Evolutionary conservation across 805 yeast species (phyloP), one percentile per base, ranked within the genome.

Genomic region (Blastobotrys chiropterorum): DNA sequence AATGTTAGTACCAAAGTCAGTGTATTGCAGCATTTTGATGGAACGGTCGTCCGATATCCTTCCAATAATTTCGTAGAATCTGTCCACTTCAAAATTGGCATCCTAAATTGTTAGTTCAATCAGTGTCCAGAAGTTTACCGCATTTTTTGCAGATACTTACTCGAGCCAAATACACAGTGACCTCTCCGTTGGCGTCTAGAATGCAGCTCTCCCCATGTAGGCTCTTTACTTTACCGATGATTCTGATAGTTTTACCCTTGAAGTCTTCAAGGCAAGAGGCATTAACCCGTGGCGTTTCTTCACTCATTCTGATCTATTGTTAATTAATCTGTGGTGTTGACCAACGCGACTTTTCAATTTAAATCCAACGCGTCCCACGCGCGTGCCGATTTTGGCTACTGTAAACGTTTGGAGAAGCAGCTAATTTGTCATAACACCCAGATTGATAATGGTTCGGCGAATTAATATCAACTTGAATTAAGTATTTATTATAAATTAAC

Each of bases 51-150:
- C 59, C 15, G 61, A 48, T 7, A 67, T 72, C 26, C 60, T 56
- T 14, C 71, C 73, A 17, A 67, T 59, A 22, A 70, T 40, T 50
- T 68, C 72, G 58, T 66, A 70, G 40, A 54, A 64, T 5, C 56
- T 57, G 16, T 68, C 72, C 16, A 54, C 62, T 21, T 43, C 56
- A 17, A 59, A 48, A 26, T 53, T 54, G 13, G 55, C 38, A 42
- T 47, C 46, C 49, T 48, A 47, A 17, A n/a, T n/a, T n/a, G n/a
- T 16, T 38, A 20, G 34, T 50, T n/a, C 21, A 20, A n/a, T 34
- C 21, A 13, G 11, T 41, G 3, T 30, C 16, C 15, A 15, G 46
- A 46, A 22, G 3, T 4, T 30, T 46, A 30, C 7, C n/a, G 41
- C 15, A n/a, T n/a, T n/a, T n/a, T n/a, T n/a, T n/a, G n/a, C n/a